Evolutionary conservation across 1,284 basidiomycete genomes (phyloP), one percentile per base, ranked within the genome.

Genomic region (Butyriboletus appendiculatus): DNA sequence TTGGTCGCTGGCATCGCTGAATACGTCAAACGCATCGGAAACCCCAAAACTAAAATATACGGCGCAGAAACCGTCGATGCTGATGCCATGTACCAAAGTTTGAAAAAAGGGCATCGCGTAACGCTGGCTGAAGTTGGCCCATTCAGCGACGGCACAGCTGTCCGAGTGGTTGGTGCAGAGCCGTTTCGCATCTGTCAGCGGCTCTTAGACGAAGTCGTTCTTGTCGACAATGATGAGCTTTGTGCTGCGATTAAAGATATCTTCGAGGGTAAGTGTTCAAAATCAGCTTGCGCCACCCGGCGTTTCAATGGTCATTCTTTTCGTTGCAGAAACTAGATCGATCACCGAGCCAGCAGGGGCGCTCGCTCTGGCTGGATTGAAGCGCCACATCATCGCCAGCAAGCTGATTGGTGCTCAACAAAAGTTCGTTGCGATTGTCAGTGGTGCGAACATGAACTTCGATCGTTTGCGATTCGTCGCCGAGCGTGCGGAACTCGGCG

Each of bases 401-500:
- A 81, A 88, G 55, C 82, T 98, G 30, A 67, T 93, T 48, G 91
- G 90, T 44, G 84, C 90, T 1, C 82, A 90, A 53, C 95, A 94
- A 74, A 86, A 84, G 56, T 98, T 96, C 61, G 94, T 98, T 34
- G 95, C 86, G 2, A 86, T 98, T 50, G 79, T 99, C 58, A 95
- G 91, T 60, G 97, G 97, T 30, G 97, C 97, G 15, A 99, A 99
- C 74, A 98, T 99, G 94, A 98, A 99, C 76, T 99, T 99, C 73
- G 92, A 94, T 61, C 84, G 97, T 26, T 74, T 99, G 44, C 84
- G 97, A 8, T 99, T 99, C 68, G 96, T 99, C 24, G 91, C 97
- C 15, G 97, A 99, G 69, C 93, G 97, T 53, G 97, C 97, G 16
- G 95, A 98, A 71, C 79, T 99, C 33, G 97, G 97, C 62, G 97